Evolutionary conservation across 345 rosid species (phyloP), one percentile per base, ranked within the genome.

Genomic region (Salix viminalis): DNA sequence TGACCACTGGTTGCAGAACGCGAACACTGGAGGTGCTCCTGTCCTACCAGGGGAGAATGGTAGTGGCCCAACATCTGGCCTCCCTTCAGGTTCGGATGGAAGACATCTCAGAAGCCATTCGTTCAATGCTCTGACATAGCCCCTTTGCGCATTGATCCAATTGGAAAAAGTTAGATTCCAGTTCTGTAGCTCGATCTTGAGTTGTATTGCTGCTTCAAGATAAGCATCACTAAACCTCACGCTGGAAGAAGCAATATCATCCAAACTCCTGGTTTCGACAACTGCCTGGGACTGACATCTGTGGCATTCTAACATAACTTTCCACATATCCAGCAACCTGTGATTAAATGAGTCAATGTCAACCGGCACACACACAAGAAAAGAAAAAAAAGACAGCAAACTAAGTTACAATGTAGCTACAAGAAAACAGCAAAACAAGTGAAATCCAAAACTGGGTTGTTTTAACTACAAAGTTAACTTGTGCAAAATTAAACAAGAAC

Each of bases 321-420:
- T 85, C 95, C 95, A 91, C 97, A 91, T 92, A 69, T 58, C 80
- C 58, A 85, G 80, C 28, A 84, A 77, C 89, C 96, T 91, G 67
- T 26, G 34, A 56, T n/a, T 14, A 50, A 65, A 50, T 24, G 9
- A 3, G 42, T 32, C 5, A 3, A 32, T 62, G 54, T 42, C 56
- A 65, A 23, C 61, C 64, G 64, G 64, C 28, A n/a, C 28, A 58
- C 37, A n/a, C 2, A 23, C 28, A 58, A 56, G 18, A 4, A 13
- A n/a, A 42, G 3, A 37, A 19, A 32, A 15, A 32, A 36, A 2
- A n/a, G 23, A n/a, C 32, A 7, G 56, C 36, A n/a, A 12, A 44
- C n/a, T 5, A 52, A 42, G 46, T 42, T 42, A 42, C 46, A 42
- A 42, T 10, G 58, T 56, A n/a, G 2, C 28, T n/a, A n/a, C 64